Percentiles rank a stretch among this genome's conserved stretches.
Evolutionary conservation across 2,329 filamentous ascomycete species (phyloP).

Genomic region (Lachnellula arida): DNA sequence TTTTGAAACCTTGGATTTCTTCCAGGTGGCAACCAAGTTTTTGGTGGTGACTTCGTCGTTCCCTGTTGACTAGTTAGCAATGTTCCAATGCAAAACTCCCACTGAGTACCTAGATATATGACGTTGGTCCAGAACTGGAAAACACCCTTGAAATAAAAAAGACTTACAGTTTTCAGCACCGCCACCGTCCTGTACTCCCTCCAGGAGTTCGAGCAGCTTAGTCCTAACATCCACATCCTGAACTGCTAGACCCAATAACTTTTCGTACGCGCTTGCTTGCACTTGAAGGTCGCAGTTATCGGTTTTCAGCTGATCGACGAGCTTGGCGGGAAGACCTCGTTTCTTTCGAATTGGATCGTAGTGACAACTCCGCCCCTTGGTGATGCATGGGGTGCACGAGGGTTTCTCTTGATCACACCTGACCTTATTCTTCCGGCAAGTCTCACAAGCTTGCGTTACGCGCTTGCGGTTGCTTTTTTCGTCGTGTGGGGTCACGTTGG

Average conservation of each 20-base stretch:
- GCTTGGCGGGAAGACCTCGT: conserved; percentile 59
- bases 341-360: conserved; percentile 73
- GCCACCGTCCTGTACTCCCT: conserved; percentile 36
- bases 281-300: conserved; percentile 62
- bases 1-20: conserved; percentile 28
- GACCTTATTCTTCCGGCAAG: conserved; percentile 50
- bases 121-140: too few species aligned
- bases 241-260: conserved; percentile 51
- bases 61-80: conserved; percentile 7
- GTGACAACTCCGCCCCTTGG: conserved; percentile 48
- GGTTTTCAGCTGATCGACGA: conserved; percentile 41
- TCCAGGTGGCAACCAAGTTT: conserved; percentile 28
- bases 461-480: conserved; percentile 26
- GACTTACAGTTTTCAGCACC: conserved; percentile 11
- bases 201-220: conserved; percentile 42
- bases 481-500: conserved; percentile 10
- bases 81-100: too few species aligned
- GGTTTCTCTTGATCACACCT: conserved; percentile 59
- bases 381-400: conserved; percentile 57
- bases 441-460: conserved; percentile 51
- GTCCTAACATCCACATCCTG: conserved; percentile 45
- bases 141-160: neutral
- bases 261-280: conserved; percentile 37
- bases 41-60: conserved; percentile 28
- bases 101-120: too few species aligned